These are phyloP conservation scores for Rubus idaeus DNA, from an alignment of 306 rosid genomes.

Conservation along the genomic window DNA sequence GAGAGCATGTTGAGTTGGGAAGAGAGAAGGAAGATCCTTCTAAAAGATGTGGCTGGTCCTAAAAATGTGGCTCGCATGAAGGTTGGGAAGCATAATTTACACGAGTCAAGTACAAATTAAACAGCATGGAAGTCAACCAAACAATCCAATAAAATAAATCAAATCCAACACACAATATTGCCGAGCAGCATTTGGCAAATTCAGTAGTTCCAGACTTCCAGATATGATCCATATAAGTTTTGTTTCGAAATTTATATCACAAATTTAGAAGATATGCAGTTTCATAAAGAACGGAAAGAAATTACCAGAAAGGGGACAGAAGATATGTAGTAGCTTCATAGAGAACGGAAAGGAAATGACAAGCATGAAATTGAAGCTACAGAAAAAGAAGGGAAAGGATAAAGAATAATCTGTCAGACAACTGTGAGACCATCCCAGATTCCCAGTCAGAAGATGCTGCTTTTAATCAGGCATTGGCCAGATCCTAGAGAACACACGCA, in stretches of 20 bases:
- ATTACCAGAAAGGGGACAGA: not conserved
- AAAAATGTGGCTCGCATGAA: conserved; percentile 39
- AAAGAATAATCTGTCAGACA: not conserved
- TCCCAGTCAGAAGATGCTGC: not conserved
- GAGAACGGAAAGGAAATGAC: not conserved
- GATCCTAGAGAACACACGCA: not conserved
- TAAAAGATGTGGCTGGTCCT: conserved; percentile 51
- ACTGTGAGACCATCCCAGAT: too few relatives aligned
- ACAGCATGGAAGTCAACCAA: not conserved
- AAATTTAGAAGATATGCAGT: not conserved
- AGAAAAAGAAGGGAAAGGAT: not conserved
- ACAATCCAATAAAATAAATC: not conserved
- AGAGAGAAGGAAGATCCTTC: conserved; percentile 44
- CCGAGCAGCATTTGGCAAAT: not conserved
- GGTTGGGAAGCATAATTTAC: conserved; percentile 54
- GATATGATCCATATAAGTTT: not conserved
- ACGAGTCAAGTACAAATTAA: not conserved
- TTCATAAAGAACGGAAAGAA: not conserved
- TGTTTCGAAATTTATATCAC: not conserved
- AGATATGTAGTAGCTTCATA: not conserved
- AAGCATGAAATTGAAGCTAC: not conserved
- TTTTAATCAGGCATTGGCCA: not conserved
- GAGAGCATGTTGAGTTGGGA: conserved; percentile 50
- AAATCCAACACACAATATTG: not conserved
- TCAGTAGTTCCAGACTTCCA: not conserved